Evolutionary conservation across 2,329 filamentous ascomycete genomes (phyloP).

Genomic region (Colletotrichum plurivorum): DNA sequence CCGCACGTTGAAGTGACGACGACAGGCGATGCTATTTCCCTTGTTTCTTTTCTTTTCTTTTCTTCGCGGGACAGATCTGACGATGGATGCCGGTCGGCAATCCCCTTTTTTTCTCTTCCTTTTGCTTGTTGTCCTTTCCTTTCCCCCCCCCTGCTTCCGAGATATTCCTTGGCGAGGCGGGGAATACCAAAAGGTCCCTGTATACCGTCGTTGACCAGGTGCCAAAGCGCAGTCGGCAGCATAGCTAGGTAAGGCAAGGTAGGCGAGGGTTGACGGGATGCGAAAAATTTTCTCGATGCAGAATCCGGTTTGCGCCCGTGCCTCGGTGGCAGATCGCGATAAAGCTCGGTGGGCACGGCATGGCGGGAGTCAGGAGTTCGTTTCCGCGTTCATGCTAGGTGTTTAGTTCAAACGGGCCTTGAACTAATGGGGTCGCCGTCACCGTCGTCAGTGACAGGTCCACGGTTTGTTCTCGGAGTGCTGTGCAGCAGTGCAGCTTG

Average conservation of each 20-base stretch:
- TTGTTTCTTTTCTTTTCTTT: neutral
- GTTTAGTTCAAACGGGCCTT: slow-evolving; percentile 31
- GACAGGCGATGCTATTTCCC: slow-evolving; percentile 3
- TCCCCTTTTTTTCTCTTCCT: slow-evolving; percentile 4
- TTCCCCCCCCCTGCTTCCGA: neutral
- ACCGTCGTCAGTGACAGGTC: slow-evolving; percentile 12
- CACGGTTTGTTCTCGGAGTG: neutral
- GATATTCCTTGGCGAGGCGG: neutral
- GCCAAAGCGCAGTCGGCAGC: neutral
- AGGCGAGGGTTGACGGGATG: slow-evolving; percentile 14
- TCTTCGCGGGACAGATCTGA: neutral
- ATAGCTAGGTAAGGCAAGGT: neutral
- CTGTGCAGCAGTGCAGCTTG: too few relatives aligned
- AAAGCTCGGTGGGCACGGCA: neutral
- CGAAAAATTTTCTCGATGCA: slow-evolving; percentile 14
- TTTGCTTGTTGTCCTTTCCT: neutral
- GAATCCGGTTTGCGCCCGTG: slow-evolving; percentile 8
- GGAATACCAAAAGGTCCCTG: slow-evolving; percentile 1
- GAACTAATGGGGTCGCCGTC: slow-evolving; percentile 37
- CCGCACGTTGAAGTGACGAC: slow-evolving; percentile 11
- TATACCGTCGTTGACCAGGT: too few relatives aligned
- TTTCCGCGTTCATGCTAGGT: slow-evolving; percentile 22
- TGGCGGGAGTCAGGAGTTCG: slow-evolving; percentile 16
- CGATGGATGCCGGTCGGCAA: slow-evolving; percentile 6
- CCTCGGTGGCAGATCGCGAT: neutral